Evolutionary conservation across 495 filamentous ascomycete genomes (phyloP).

Genomic region (Platismatia glauca): DNA sequence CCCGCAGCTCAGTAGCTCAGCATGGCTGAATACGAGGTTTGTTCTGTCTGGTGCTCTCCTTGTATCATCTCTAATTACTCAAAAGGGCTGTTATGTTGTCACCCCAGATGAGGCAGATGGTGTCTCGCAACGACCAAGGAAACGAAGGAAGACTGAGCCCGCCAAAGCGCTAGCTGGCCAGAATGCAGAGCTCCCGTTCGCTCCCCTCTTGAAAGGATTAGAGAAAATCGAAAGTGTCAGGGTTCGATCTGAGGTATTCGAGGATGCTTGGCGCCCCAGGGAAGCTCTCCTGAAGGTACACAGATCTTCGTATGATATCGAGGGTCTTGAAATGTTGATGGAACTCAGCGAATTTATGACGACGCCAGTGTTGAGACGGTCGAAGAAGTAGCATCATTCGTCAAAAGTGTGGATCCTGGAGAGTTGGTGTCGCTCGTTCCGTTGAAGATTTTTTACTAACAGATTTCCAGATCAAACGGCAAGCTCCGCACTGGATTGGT

Average conservation of each 20-base stretch:
- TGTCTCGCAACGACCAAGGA: slow-evolving; percentile 45
- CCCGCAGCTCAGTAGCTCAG: not conserved
- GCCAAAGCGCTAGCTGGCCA: slow-evolving; percentile 24
- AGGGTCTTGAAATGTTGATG: not conserved
- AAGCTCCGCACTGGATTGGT: slow-evolving; percentile 73
- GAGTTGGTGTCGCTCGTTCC: not conserved
- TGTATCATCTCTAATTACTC: slow-evolving; percentile 5
- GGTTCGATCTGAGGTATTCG: slow-evolving; percentile 53
- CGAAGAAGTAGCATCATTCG: slow-evolving; percentile 56
- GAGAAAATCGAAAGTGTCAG: slow-evolving; percentile 46
- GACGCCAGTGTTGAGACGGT: slow-evolving; percentile 54
- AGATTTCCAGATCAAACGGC: slow-evolving; percentile 33
- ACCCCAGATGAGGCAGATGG: slow-evolving; percentile 35
- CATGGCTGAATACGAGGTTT: slow-evolving; percentile 13
- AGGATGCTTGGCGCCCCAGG: slow-evolving; percentile 57
- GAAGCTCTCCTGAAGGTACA: slow-evolving; percentile 60
- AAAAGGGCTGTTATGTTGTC: slow-evolving; percentile 65
- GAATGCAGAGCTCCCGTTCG: slow-evolving; percentile 37
- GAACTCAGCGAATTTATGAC: slow-evolving; percentile 47
- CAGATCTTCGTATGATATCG: not conserved
- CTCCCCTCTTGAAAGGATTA: slow-evolving; percentile 52
- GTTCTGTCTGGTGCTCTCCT: too few relatives aligned
- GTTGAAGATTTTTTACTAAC: slow-evolving; percentile 16
- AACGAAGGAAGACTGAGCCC: slow-evolving; percentile 50
- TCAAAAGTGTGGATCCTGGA: slow-evolving; percentile 38